A percentile compares a stretch with the other conserved stretches of the same genome.
These are phyloP conservation scores for Canavalia gladiata DNA, from an alignment of 306 rosid genomes.

Conservation along the genomic window DNA sequence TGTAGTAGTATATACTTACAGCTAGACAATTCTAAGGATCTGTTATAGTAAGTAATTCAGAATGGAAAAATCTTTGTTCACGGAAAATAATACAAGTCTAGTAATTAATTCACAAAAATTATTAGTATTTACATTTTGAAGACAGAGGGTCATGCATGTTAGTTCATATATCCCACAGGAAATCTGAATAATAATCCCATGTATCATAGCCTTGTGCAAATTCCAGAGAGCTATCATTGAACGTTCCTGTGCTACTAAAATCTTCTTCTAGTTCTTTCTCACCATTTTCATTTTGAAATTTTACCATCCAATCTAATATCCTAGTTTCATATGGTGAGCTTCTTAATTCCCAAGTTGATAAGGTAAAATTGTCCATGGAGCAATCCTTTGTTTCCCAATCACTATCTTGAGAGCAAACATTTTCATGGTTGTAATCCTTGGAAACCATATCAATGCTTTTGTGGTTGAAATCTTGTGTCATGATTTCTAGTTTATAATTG, in stretches of 20 bases:
- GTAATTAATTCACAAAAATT: neutral
- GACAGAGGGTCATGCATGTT: neutral
- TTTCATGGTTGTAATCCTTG: constrained; percentile 32
- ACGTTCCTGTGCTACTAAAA: constrained; percentile 42
- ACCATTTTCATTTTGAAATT: constrained; percentile 51
- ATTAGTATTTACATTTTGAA: constrained; percentile 22
- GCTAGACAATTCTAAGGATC: neutral
- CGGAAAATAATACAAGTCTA: neutral
- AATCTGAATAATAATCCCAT: constrained; percentile 62
- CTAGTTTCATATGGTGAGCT: constrained; percentile 66
- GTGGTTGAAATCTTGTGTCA: constrained; percentile 34
- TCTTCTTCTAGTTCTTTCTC: constrained; percentile 52
- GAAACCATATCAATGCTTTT: constrained; percentile 37
- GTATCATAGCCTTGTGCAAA: constrained; percentile 47
- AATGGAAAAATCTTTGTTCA: constrained; percentile 13
- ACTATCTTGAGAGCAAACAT: constrained; percentile 23
- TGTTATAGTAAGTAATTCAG: neutral
- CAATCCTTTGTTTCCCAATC: constrained; percentile 45
- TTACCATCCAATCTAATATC: constrained; percentile 65
- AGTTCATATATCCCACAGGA: constrained; percentile 70
- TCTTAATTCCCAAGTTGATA: constrained; percentile 49
- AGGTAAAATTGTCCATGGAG: constrained; percentile 40
- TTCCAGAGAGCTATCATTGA: constrained; percentile 42
- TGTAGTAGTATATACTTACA: too few species aligned
- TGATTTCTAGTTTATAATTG: constrained; percentile 26